A percentile compares a stretch with the other conserved stretches of the same genome.
Evolutionary conservation across 164 flowering plant species (phyloP).

Genomic region (Liquidambar formosana): DNA sequence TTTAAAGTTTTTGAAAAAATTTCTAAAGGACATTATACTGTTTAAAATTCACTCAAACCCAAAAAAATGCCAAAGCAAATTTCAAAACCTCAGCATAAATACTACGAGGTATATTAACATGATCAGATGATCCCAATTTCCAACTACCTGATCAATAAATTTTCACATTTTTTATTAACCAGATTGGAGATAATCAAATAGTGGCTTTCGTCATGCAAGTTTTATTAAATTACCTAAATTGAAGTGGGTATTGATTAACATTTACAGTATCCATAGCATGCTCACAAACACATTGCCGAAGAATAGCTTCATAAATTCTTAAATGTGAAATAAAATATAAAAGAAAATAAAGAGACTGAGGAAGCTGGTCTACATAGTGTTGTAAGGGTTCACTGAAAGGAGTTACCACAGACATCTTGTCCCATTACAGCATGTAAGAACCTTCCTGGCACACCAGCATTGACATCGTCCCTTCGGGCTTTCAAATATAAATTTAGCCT

Average conservation of each 20-base stretch:
- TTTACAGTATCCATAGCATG: not conserved
- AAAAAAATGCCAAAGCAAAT: no score
- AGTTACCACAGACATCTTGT: slow-evolving; percentile 50
- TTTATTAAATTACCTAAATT: not conserved
- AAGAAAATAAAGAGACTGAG: not conserved
- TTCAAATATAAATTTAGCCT: slow-evolving; percentile 46
- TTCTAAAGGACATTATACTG: no score
- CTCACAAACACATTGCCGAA: not conserved
- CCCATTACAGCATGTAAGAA: slow-evolving; percentile 69
- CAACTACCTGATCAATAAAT: not conserved
- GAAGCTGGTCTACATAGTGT: not conserved
- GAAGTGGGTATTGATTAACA: not conserved
- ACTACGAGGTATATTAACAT: not conserved
- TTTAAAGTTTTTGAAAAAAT: no score
- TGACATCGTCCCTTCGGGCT: slow-evolving; percentile 44
- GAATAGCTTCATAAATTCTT: not conserved
- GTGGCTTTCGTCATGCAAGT: not conserved
- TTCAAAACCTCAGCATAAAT: no score
- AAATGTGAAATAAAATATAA: not conserved
- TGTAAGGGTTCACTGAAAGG: not conserved
- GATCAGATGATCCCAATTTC: not conserved
- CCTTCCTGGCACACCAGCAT: slow-evolving; percentile 63
- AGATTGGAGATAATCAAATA: not conserved
- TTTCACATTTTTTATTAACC: not conserved
- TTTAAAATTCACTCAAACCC: no score